Conservation (phyloP, 208 protist species). For the Acanthamoeba culbertsoni region DNA sequence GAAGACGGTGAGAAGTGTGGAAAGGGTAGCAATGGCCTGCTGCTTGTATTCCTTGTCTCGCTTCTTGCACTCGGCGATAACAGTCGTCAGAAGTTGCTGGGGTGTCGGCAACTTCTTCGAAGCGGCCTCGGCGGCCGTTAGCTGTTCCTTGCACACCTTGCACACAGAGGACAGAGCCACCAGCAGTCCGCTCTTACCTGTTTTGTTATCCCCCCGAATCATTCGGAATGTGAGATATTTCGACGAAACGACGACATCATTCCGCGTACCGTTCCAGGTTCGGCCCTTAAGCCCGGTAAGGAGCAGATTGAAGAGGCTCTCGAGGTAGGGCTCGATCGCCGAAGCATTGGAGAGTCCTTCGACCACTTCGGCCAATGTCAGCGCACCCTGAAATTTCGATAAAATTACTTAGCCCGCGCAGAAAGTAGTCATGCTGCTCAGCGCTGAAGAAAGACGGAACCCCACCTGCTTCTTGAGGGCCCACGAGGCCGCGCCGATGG, state of each 20-base stretch:
- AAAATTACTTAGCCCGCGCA: background rate
- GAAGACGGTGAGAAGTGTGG: conserved; percentile 56
- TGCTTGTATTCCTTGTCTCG: conserved; percentile 72
- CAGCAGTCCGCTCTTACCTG: conserved; percentile 27
- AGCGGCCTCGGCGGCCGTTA: background rate
- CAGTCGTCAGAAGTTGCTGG: conserved; percentile 2
- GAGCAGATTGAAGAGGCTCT: conserved; percentile 59
- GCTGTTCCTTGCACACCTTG: conserved; percentile 44
- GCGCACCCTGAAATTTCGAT: background rate
- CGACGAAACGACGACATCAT: conserved; percentile 14
- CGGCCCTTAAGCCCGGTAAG: conserved; percentile 64
- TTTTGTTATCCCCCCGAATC: too few relatives aligned
- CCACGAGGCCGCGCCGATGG: conserved; percentile 13
- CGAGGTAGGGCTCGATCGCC: conserved; percentile 58
- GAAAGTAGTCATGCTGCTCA: background rate
- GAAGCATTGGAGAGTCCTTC: conserved; percentile 11
- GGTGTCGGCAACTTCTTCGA: conserved; percentile 8
- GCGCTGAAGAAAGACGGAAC: background rate
- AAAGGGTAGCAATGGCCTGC: conserved; percentile 61
- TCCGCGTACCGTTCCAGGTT: conserved; percentile 65
- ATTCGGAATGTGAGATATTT: too few relatives aligned
- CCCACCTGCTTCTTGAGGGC: conserved; percentile 24
- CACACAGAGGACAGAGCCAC: conserved; percentile 1
- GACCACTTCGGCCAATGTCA: conserved; percentile 32
- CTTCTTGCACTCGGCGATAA: conserved; percentile 75